Percentiles rank a stretch among this genome's conserved stretches.
Evolutionary conservation across 768 basidiomycete species (phyloP).

Genomic region (Roridomyces roridus): DNA sequence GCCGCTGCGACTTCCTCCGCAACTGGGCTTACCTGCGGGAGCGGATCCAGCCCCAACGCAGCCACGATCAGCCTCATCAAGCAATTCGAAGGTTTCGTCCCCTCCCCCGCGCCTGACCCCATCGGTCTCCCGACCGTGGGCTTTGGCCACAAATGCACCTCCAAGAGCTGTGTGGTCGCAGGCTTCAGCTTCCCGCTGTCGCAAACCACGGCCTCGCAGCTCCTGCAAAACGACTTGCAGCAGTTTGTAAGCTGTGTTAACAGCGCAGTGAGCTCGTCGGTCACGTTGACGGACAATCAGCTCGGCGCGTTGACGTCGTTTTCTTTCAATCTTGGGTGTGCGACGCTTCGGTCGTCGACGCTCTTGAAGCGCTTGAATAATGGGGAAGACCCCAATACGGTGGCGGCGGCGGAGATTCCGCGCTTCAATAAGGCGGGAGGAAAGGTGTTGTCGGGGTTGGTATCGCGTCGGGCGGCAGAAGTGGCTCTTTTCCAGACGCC

Average conservation of each 20-base stretch:
- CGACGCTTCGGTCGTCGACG: conserved; percentile 31
- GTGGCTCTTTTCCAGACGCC: conserved; percentile 36
- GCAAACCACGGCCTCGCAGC: conserved; percentile 31
- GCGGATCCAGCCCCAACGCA: conserved; percentile 21
- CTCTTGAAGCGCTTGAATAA: conserved; percentile 34
- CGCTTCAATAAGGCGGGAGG: conserved; percentile 36
- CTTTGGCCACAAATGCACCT: conserved; percentile 36
- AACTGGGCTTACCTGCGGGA: conserved; percentile 10
- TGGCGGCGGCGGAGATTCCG: conserved; percentile 34
- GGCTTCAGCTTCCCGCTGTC: conserved; percentile 33
- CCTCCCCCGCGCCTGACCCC: conserved; percentile 34
- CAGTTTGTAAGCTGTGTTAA: conserved; percentile 33
- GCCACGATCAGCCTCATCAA: conserved; percentile 36
- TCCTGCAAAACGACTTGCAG: conserved; percentile 32
- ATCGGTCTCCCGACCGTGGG: conserved; percentile 39
- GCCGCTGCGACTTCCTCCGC: conserved; percentile 4
- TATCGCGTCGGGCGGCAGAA: conserved; percentile 33
- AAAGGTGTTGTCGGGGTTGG: conserved; percentile 31
- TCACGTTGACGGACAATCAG: conserved; percentile 37
- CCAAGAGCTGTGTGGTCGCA: conserved; percentile 28
- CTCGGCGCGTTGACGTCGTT: conserved; percentile 34
- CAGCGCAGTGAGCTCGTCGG: conserved; percentile 29
- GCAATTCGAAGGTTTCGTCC: conserved; percentile 36
- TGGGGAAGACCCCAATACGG: conserved; percentile 36
- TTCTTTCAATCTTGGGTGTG: conserved; percentile 37